These are phyloP conservation scores for Mucor piriformis DNA, from an alignment of 371 early-diverging fungal species.

Conservation along the genomic window DNA sequence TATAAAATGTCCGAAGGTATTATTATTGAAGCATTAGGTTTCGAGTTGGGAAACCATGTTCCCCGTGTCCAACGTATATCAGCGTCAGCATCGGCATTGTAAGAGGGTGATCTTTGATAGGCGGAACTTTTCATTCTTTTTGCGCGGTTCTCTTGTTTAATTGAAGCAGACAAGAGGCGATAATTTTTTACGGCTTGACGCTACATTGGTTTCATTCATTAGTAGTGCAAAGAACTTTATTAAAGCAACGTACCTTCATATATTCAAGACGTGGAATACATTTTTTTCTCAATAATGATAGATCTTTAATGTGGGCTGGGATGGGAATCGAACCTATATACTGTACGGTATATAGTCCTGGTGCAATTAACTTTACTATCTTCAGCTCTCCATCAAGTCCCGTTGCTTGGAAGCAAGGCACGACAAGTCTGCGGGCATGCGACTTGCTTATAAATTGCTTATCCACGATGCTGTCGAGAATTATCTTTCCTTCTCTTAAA, in stretches of 20 bases:
- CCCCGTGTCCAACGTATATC: slow-evolving; percentile 10
- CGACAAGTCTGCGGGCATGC: slow-evolving; percentile 1
- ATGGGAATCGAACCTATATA: slow-evolving; percentile 16
- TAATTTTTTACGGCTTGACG: slow-evolving; percentile 14
- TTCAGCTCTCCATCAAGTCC: slow-evolving; percentile 25
- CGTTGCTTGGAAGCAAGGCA: slow-evolving; percentile 21
- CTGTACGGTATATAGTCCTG: slow-evolving; percentile 21
- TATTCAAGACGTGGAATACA: slow-evolving; percentile 10
- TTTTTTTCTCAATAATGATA: slow-evolving; percentile 13
- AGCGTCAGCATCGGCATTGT: slow-evolving; percentile 13
- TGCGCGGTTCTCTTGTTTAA: slow-evolving; percentile 11
- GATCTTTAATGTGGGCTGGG: slow-evolving; percentile 8
- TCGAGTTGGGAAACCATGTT: slow-evolving; percentile 14
- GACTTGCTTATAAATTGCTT: not conserved
- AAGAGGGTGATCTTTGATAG: slow-evolving; percentile 14
- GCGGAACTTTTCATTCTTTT: slow-evolving; percentile 15
- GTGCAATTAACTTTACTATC: slow-evolving; percentile 9
- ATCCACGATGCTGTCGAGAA: not conserved
- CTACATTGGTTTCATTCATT: slow-evolving; percentile 3
- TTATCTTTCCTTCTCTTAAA: not conserved
- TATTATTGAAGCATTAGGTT: slow-evolving; percentile 9
- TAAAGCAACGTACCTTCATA: slow-evolving; percentile 16
- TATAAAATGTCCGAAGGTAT: slow-evolving; percentile 15
- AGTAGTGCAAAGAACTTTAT: slow-evolving; percentile 2
- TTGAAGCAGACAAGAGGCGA: not conserved